Conservation (phyloP, 306 rosid species). For the Acmispon strigosus region DNA sequence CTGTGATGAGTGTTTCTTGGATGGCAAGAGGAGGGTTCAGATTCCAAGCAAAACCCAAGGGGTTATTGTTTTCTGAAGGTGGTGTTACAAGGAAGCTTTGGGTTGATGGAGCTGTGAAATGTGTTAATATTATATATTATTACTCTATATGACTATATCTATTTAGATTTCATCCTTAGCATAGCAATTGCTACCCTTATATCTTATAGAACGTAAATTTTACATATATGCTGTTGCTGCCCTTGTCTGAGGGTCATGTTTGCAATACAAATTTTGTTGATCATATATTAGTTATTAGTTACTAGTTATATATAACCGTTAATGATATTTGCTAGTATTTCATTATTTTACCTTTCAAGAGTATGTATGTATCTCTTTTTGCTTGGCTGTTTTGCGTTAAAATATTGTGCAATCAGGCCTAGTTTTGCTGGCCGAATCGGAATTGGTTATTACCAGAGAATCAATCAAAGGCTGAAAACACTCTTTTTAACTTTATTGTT, state of each 20-base stretch:
- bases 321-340: neutral
- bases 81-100: constrained; percentile 20
- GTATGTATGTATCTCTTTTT: neutral
- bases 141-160: neutral
- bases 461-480: no score
- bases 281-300: neutral
- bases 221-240: constrained; percentile 21
- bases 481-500: no score
- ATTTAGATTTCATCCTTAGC: constrained; percentile 7
- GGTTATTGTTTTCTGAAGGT: neutral
- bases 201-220: constrained; percentile 18
- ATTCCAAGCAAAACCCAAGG: constrained; percentile 12
- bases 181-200: constrained; percentile 18
- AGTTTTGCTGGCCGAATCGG: no score
- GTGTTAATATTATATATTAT: constrained; percentile 24
- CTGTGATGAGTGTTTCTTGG: neutral
- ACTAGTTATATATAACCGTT: neutral
- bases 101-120: constrained; percentile 16
- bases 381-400: neutral
- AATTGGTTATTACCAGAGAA: no score
- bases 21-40: constrained; percentile 12
- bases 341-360: neutral
- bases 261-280: constrained; percentile 31
- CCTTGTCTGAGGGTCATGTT: constrained; percentile 23
- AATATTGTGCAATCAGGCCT: no score